Conservation (phyloP, 2,329 filamentous ascomycete genomes). For the Pseudogymnoascus pannorum region DNA sequence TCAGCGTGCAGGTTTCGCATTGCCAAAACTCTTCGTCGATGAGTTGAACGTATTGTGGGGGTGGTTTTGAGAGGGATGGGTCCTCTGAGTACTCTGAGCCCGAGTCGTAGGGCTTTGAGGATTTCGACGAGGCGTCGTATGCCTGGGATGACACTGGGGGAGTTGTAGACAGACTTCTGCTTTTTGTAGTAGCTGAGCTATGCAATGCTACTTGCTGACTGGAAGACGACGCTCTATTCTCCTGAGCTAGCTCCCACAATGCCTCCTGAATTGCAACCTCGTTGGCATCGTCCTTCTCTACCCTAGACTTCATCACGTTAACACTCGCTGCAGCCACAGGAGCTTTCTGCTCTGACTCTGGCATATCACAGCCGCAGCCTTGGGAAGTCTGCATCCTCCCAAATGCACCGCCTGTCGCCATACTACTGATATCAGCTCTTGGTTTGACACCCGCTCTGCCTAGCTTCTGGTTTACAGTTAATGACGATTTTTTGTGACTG, state of each 20-base stretch:
- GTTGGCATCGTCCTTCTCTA: constrained; percentile 83
- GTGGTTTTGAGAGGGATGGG: constrained; percentile 10
- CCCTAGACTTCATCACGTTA: constrained; percentile 74
- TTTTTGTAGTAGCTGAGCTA: constrained; percentile 40
- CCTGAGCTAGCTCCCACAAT: constrained; percentile 76
- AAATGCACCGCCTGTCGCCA: constrained; percentile 51
- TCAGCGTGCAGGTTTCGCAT: constrained; percentile 54
- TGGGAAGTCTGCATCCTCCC: constrained; percentile 65
- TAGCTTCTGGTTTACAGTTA: constrained; percentile 63
- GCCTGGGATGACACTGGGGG: neutral
- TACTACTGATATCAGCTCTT: constrained; percentile 11
- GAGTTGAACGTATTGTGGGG: constrained; percentile 28
- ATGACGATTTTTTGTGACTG: constrained; percentile 44
- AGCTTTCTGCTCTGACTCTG: constrained; percentile 56
- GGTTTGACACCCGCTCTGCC: constrained; percentile 49
- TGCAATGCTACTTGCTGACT: constrained; percentile 29
- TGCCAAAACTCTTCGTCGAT: constrained; percentile 40
- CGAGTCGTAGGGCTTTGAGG: constrained; percentile 23
- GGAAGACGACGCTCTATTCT: constrained; percentile 56
- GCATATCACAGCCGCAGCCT: constrained; percentile 66
- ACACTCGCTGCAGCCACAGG: constrained; percentile 56
- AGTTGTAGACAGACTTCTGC: neutral
- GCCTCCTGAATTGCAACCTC: constrained; percentile 80
- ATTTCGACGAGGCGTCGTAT: constrained; percentile 25
- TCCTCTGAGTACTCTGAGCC: constrained; percentile 5